Conservation (phyloP, 441 rosid genomes). For the Erysimum pusillum region DNA sequence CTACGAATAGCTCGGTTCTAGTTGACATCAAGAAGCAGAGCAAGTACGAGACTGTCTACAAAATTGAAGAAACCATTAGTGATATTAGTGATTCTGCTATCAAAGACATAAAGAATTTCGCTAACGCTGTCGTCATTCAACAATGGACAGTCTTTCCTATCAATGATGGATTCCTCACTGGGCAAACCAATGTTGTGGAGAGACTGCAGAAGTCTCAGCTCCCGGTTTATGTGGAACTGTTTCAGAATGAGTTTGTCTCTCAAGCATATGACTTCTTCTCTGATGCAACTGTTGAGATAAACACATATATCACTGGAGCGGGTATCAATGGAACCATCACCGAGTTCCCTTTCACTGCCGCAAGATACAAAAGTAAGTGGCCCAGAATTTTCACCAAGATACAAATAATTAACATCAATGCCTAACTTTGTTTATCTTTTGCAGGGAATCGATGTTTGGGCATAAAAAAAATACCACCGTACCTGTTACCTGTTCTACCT, state of each 20-base stretch:
- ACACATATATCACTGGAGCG: constrained; percentile 47
- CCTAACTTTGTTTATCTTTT: constrained; percentile 29
- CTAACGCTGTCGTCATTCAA: constrained; percentile 68
- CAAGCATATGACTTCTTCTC: constrained; percentile 82
- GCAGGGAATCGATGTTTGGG: constrained; percentile 70
- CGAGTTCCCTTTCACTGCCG: constrained; percentile 72
- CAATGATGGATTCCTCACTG: constrained; percentile 34
- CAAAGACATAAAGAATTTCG: constrained; percentile 64
- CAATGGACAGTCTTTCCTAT: constrained; percentile 51
- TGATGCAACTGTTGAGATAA: constrained; percentile 75
- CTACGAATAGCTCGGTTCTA: constrained; percentile 73
- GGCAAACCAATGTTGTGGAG: constrained; percentile 54
- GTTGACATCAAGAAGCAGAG: constrained; percentile 56
- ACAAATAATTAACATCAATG: too few species aligned
- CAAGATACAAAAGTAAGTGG: constrained; percentile 73
- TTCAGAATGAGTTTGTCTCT: constrained; percentile 82
- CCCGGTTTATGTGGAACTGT: constrained; percentile 67
- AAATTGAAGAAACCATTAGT: constrained; percentile 65
- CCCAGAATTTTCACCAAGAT: constrained; percentile 10
- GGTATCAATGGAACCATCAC: constrained; percentile 70
- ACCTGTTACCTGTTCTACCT: constrained; percentile 67
- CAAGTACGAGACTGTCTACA: constrained; percentile 63
- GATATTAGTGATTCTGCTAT: constrained; percentile 57
- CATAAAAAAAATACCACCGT: constrained; percentile 36
- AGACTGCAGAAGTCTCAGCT: constrained; percentile 57